Conservation (phyloP, 768 basidiomycete genomes). For the Rhodotorula sphaerocarpa region DNA sequence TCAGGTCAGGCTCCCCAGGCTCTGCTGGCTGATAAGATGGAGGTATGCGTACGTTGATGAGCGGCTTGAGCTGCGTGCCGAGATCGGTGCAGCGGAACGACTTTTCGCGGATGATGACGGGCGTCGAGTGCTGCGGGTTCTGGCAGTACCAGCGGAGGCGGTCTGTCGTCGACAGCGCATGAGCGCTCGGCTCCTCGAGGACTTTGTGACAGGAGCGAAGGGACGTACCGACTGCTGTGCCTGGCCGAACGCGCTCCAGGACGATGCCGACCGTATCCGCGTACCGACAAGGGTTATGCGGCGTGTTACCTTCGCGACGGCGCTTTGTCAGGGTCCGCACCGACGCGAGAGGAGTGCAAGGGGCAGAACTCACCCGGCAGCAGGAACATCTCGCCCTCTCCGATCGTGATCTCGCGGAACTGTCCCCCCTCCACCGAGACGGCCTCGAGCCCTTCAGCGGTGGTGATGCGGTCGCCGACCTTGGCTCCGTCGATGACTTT, state of each 20-base stretch:
- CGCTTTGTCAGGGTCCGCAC: background rate
- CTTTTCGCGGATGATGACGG: constrained; percentile 74
- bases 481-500: constrained; percentile 56
- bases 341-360: too few species aligned
- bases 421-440: constrained; percentile 53
- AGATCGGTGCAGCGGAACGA: constrained; percentile 80
- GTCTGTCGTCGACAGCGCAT: constrained; percentile 50
- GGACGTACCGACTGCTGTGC: constrained; percentile 59
- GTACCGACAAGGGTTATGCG: constrained; percentile 89
- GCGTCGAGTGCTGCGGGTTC: constrained; percentile 51
- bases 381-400: constrained; percentile 94
- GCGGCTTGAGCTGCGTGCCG: constrained; percentile 84
- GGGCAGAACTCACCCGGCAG: constrained; percentile 60
- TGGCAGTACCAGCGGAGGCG: constrained; percentile 87
- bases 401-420: constrained; percentile 78
- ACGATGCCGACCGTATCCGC: constrained; percentile 86
- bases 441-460: constrained; percentile 40
- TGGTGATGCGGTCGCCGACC: constrained; percentile 16
- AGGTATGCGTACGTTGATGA: constrained; percentile 51
- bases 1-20: too few species aligned
- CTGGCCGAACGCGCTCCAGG: constrained; percentile 73
- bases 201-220: background rate
- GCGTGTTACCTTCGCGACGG: constrained; percentile 72
- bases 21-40: background rate
- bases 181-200: too few species aligned